Base-by-base conservation (phyloP, 768 basidiomycete genomes). In the Russula brevipes region DNA sequence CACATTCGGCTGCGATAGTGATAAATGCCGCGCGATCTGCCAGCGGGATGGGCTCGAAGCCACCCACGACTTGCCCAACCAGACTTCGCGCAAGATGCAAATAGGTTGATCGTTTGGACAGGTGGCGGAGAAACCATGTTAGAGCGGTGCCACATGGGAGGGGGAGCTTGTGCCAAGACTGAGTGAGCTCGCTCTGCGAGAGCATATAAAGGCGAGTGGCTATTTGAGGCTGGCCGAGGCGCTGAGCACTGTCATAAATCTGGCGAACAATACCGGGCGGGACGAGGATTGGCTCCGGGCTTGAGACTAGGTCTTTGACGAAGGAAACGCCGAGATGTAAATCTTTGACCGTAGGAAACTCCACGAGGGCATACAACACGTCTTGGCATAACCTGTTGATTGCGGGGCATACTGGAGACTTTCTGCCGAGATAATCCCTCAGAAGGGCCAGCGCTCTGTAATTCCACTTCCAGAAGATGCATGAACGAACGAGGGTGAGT, bases 401-500 rank as follows among this genome's bases (percentile, higher is more conserved):
- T 36, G 68, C 66, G 14, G 61, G 61, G 51, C 66, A 70, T 47
- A 69, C 60, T 4, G 68, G 63, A 60, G 70, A 65, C 60, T 65
- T 69, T 30, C 69, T 69, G 49, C 69, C 58, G 57, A 75, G 65
- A 58, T 71, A 70, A 6, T 70, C 65, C 3, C 68, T 69, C 49
- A 85, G 69, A 36, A 85, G 71, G 8, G 60, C 68, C 12, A 76
- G 69, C 1, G 82, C 82, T 44, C 78, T 73, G 33, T 68, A 59
- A 54, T 75, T 73, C 83, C 82, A 86, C 46, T 79, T 74, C 81
- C 82, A 86, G 65, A 80, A 75, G 44, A 84, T 68, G 64, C 82
- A 80, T 7, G 85, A 76, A 50, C 79, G 78, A 10, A 82, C 76
- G 39, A 86, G 70, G 12, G 81, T 77, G 31, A 79, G 75, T 30